Evolutionary conservation across 305 asterid species (phyloP).

Genomic region (Fraxinus greggii): DNA sequence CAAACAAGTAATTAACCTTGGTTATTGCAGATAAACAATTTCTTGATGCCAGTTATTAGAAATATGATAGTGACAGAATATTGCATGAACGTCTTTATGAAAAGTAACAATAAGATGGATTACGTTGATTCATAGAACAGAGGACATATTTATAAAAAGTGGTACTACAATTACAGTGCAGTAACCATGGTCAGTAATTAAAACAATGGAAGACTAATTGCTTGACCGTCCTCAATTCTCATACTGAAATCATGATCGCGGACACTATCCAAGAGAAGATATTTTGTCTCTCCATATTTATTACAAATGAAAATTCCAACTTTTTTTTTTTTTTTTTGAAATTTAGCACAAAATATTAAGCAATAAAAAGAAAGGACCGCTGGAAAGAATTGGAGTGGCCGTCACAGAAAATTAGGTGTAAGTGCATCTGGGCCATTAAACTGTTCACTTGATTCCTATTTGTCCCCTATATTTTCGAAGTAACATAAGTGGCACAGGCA

Average conservation of each 20-base stretch:
- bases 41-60: neutral
- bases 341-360: neutral
- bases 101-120: neutral
- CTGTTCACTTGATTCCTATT: neutral
- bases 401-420: neutral
- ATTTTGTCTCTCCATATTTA: neutral
- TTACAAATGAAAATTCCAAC: neutral
- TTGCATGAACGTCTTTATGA: neutral
- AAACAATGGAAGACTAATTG: neutral
- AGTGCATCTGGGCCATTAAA: neutral
- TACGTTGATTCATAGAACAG: neutral
- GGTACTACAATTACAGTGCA: neutral
- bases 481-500: neutral
- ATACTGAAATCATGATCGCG: neutral
- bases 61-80: neutral
- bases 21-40: neutral
- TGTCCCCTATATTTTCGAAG: neutral
- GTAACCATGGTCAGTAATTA: neutral
- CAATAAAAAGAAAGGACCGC: neutral
- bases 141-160: neutral
- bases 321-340: neutral
- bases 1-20: too few relatives aligned
- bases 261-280: neutral
- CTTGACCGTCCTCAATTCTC: neutral
- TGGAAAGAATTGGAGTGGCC: neutral